Base-by-base conservation (phyloP, 1,139 yeast species). In the Geotrichum phurueaensis region DNA sequence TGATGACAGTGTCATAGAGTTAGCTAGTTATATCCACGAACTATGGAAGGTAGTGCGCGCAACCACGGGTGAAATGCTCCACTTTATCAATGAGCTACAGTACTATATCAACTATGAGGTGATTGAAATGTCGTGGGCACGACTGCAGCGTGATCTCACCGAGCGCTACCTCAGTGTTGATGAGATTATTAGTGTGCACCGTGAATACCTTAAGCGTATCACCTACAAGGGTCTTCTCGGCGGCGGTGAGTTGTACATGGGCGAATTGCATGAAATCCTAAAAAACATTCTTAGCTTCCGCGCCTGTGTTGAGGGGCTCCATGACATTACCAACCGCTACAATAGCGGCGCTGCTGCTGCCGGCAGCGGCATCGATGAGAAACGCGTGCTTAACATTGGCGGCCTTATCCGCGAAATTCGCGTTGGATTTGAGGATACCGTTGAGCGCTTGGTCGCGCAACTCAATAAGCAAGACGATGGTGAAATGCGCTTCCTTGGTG, bases 51-150 rank as follows among this genome's bases (percentile, higher is more conserved):
- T 56, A 31, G 74, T 68, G 39, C 69, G 76, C 22, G 66, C 66
- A 3, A 64, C 68, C 7, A 69, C 71, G 55, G 70, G 69, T 39
- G 72, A 71, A 58, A 74, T 77, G 78, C 65, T 70, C 57, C 78
- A 75, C 59, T 74, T 77, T 57, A 65, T 75, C 29, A 64, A 70
- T 56, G 78, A 76, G 62, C 65, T 77, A 36, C 78, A 76, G 62
- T 71, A 73, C 64, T 76, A 76, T 61, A 68, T 76, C 51, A 70
- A 73, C 50, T 74, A 74, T 59, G 77, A 75, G 62, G 76, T 73
- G 22, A 72, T 77, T 13, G 79, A 75, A 60, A 69, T 73, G 63
- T 73, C 77, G 15, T 77, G 80, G 79, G 66, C 65, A 6, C 65
- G 65, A 56, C 60, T 77, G 53, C 71, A 69, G 57, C 61, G 60